Evolutionary conservation across 176 grass and related monocot species (phyloP).

Genomic region (Eleusine indica): DNA sequence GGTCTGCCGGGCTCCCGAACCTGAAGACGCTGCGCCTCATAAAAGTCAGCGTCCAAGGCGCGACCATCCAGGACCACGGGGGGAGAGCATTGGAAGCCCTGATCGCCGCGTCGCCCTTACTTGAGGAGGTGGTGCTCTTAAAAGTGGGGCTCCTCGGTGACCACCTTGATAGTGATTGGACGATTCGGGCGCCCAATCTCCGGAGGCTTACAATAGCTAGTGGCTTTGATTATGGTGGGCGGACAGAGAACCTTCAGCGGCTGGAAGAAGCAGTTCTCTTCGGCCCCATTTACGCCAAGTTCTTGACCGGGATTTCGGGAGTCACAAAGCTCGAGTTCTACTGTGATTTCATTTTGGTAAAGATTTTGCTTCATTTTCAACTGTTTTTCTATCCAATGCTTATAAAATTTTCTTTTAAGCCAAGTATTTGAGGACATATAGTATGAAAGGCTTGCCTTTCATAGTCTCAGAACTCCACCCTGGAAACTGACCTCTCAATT

Average conservation of each 20-base stretch:
- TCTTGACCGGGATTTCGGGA: constrained; percentile 4
- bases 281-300: not conserved
- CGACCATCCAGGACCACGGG: not conserved
- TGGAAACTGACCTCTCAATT: too few species aligned
- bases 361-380: not conserved
- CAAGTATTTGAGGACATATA: too few species aligned
- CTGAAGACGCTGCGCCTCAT: not conserved
- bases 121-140: not conserved
- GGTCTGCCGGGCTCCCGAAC: not conserved
- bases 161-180: not conserved
- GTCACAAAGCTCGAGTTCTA: constrained; percentile 1
- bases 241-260: not conserved
- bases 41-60: not conserved
- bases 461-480: too few species aligned
- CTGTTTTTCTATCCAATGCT: not conserved
- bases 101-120: not conserved
- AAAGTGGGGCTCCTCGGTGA: not conserved
- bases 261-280: constrained; percentile 1
- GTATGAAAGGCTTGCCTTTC: too few species aligned
- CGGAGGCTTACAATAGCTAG: not conserved
- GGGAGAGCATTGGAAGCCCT: not conserved
- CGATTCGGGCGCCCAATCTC: constrained; percentile 10
- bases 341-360: not conserved
- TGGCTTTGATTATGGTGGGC: not conserved
- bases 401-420: not conserved